Base-by-base conservation (phyloP, 2,329 filamentous ascomycete genomes). In the Colletotrichum tanaceti region DNA sequence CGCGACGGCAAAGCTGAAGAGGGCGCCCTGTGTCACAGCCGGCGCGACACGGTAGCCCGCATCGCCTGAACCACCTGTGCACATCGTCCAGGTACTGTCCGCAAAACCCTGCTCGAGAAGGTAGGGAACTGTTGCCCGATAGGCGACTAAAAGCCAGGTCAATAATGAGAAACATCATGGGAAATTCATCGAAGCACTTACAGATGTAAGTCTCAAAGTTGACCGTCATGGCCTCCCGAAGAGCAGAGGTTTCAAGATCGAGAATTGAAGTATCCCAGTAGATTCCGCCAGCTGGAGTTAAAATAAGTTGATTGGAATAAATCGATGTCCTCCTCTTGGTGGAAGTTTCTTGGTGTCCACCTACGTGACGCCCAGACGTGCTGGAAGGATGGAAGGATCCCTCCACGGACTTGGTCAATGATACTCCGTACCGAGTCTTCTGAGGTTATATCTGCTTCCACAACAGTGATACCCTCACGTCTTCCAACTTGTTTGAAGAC, bases 351-450 rank as follows among this genome's bases (percentile, higher is more conserved):
- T 32, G 28, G 5, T 18, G 16, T 22, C n/a, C 22, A 58, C 38
- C 9, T 62, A 80, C 78, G 75, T 28, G 72, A 70, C 43, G 75
- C 65, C 58, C 74, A 80, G 6, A 81, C 79, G 69, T 81, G 79
- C 65, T 81, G 79, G 59, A 81, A 81, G 11, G 74, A 65, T 2
- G 79, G 78, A 46, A 80, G 68, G 54, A 76, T 71, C n/a, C 79
- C 79, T 3, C 64, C 71, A 38, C 71, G 65, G 20, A 80, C 77
- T 58, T 74, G 70, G n/a, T 79, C 74, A n/a, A 81, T 77, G 6
- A 80, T 75, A n/a, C 67, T 66, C 57, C 73, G 65, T 2, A 81
- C 71, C 5, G 78, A 78, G 2, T 66, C 46, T 14, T 77, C 75
- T 0, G 75, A 76, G 11, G 70, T 66, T 10, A 79, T 72, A 61